Percentiles rank a stretch among this genome's conserved stretches.
These are phyloP conservation scores for Shiraia bambusicola DNA, from an alignment of 2,329 filamentous ascomycete genomes.

Conservation along the genomic window DNA sequence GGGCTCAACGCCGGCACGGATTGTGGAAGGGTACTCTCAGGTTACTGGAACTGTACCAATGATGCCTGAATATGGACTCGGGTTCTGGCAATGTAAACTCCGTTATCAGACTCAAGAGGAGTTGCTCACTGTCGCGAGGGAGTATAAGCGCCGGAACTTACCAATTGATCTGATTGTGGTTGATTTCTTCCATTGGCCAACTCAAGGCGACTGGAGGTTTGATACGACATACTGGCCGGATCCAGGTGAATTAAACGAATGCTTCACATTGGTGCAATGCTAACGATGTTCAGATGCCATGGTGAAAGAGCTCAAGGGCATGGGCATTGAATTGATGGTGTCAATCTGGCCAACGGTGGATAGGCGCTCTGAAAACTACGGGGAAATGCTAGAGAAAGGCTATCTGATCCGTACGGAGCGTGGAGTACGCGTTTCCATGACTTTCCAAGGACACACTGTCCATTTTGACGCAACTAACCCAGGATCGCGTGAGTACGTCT, in stretches of 20 bases:
- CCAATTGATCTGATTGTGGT: conserved; percentile 67
- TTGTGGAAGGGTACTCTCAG: conserved; percentile 58
- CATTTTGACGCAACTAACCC: conserved; percentile 68
- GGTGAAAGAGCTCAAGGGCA: conserved; percentile 60
- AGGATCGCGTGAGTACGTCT: conserved; percentile 59
- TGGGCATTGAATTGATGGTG: conserved; percentile 67
- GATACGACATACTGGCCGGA: conserved; percentile 66
- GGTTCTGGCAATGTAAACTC: conserved; percentile 70
- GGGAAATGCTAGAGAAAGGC: conserved; percentile 63
- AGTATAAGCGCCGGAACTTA: conserved; percentile 57
- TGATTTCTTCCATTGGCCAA: conserved; percentile 69
- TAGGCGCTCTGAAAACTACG: conserved; percentile 58
- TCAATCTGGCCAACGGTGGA: conserved; percentile 71
- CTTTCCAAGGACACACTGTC: conserved; percentile 60
- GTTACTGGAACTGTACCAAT: conserved; percentile 62
- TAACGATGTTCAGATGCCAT: conserved; percentile 52
- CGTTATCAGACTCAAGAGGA: conserved; percentile 68
- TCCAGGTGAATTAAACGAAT: conserved; percentile 40
- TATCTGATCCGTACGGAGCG: conserved; percentile 62
- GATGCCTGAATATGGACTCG: conserved; percentile 69
- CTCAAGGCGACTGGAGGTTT: conserved; percentile 69
- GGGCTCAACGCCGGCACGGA: conserved; percentile 57
- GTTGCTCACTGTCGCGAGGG: conserved; percentile 59
- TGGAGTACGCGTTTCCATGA: conserved; percentile 60
- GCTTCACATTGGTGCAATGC: neutral